A percentile compares a stretch with the other conserved stretches of the same genome.
Conservation (phyloP, 2,329 filamentous ascomycete species). For the Coleophoma eucalyptorum region DNA sequence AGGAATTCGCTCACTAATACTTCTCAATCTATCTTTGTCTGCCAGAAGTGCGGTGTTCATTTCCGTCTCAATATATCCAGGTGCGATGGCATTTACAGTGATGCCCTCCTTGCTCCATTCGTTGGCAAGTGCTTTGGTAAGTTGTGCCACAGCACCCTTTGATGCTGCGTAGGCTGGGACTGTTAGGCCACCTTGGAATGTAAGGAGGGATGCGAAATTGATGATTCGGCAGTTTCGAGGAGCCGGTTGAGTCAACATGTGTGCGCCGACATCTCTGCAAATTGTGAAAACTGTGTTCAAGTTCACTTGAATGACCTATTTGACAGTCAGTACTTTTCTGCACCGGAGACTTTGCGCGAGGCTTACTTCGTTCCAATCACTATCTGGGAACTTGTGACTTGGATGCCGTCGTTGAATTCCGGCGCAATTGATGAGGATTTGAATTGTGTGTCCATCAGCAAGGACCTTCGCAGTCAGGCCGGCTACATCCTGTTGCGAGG, state of each 20-base stretch:
- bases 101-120: constrained; percentile 81
- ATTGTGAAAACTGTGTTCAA: constrained; percentile 77
- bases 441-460: constrained; percentile 59
- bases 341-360: no score
- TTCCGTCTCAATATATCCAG: constrained; percentile 88
- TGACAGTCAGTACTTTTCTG: neutral
- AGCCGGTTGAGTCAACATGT: constrained; percentile 60
- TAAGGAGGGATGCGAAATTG: constrained; percentile 76
- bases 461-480: constrained; percentile 57
- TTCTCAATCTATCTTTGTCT: constrained; percentile 63
- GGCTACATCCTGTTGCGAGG: constrained; percentile 55
- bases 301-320: constrained; percentile 80
- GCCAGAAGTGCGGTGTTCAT: constrained; percentile 85
- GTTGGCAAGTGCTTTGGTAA: constrained; percentile 82
- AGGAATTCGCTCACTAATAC: constrained; percentile 78
- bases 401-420: constrained; percentile 81
- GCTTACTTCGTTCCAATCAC: constrained; percentile 67
- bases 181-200: constrained; percentile 81
- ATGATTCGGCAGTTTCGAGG: constrained; percentile 57
- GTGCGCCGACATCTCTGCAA: constrained; percentile 71
- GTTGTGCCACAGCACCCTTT: constrained; percentile 77
- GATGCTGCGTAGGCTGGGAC: constrained; percentile 82
- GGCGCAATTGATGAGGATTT: constrained; percentile 82
- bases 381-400: constrained; percentile 69
- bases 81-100: constrained; percentile 84